These are phyloP conservation scores for Usnea hakonensis DNA, from an alignment of 495 filamentous ascomycete genomes.

Conservation along the genomic window DNA sequence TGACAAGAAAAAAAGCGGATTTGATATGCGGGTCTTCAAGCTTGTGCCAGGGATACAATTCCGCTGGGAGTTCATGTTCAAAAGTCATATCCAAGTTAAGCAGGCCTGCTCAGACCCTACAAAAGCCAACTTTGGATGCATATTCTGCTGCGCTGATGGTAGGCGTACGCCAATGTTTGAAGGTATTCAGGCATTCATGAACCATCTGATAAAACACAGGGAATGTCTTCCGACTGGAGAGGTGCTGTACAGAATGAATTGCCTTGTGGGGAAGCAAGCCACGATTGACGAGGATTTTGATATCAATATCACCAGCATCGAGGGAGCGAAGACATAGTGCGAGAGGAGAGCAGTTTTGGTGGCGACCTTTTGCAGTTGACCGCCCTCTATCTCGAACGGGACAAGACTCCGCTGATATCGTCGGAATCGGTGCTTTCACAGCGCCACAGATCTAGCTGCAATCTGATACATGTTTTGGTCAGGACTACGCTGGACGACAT, in stretches of 20 bases:
- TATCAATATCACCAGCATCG: slow-evolving; percentile 31
- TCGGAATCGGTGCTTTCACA: background rate
- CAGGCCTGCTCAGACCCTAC: slow-evolving; percentile 10
- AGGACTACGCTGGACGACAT: background rate
- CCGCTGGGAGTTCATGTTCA: slow-evolving; percentile 45
- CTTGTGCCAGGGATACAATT: slow-evolving; percentile 35
- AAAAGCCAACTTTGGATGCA: slow-evolving; percentile 36
- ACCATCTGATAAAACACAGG: slow-evolving; percentile 35
- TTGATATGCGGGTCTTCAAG: slow-evolving; percentile 29
- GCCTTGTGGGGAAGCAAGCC: slow-evolving; percentile 31
- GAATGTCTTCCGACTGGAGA: slow-evolving; percentile 25
- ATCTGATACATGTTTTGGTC: background rate
- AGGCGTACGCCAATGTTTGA: slow-evolving; percentile 33
- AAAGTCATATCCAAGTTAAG: slow-evolving; percentile 37
- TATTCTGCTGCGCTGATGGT: slow-evolving; percentile 40
- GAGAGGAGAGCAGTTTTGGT: background rate
- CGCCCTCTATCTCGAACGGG: background rate
- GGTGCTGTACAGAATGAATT: slow-evolving; percentile 28
- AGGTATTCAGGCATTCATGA: slow-evolving; percentile 37
- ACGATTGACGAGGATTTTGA: slow-evolving; percentile 33
- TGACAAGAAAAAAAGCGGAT: slow-evolving; percentile 23
- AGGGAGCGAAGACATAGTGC: slow-evolving; percentile 2
- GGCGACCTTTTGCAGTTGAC: background rate
- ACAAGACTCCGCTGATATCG: background rate
- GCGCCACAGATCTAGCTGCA: background rate